phyloP scores from a whole-genome alignment of 306 rosid genomes.

The Begonia masoniana region DNA sequence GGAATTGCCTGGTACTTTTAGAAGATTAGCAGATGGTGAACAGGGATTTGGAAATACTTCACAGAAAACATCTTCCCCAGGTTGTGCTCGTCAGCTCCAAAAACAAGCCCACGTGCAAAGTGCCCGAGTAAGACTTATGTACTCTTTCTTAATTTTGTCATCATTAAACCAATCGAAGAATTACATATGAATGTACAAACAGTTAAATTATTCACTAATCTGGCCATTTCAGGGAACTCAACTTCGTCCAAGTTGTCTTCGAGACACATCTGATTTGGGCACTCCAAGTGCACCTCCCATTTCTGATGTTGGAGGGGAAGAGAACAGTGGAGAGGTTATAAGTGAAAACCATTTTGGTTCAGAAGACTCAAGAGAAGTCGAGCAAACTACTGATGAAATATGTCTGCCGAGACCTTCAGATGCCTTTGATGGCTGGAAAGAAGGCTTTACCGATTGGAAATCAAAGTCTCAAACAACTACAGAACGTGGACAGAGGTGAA shows the following conservation, averaged over 20 bases:
- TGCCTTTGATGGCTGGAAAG: conserved; percentile 31
- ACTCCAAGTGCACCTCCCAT: conserved; percentile 99
- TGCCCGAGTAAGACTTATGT: conserved; percentile 18
- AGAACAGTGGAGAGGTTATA: conserved; percentile 14
- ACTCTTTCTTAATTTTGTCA: background rate
- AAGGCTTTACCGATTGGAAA: conserved; percentile 25
- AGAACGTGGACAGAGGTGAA: conserved; percentile 45
- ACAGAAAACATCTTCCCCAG: conserved; percentile 42
- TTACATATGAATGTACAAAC: too few relatives aligned
- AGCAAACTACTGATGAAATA: conserved; percentile 17
- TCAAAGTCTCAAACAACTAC: conserved; percentile 13
- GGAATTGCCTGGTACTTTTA: conserved; percentile 41
- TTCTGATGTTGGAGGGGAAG: conserved; percentile 19
- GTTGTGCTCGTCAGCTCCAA: conserved; percentile 27
- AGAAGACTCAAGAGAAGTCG: conserved; percentile 19
- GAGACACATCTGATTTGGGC: conserved; percentile 49
- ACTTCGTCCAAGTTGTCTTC: conserved; percentile 20
- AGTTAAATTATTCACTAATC: background rate
- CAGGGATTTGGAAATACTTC: conserved; percentile 28
- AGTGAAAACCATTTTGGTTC: conserved; percentile 16
- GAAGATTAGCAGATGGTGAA: conserved; percentile 64
- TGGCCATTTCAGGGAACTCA: conserved; percentile 19
- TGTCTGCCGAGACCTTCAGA: conserved; percentile 34
- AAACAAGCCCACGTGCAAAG: conserved; percentile 29
- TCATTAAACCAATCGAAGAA: background rate